Conservation (phyloP, 2,329 filamentous ascomycete genomes). For the Nemania abortiva region DNA sequence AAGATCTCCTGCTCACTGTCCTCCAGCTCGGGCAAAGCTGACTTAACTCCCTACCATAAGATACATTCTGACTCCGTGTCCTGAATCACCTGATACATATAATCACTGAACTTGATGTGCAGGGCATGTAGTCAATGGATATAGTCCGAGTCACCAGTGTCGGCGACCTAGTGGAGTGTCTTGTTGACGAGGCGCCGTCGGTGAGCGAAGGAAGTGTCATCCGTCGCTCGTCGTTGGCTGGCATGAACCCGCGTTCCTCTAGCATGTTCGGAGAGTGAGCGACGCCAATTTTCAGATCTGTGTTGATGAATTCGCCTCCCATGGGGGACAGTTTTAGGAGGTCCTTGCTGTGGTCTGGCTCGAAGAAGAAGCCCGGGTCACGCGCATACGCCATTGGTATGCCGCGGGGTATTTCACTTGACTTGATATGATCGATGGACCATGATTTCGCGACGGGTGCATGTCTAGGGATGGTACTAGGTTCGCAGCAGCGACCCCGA, state of each 20-base stretch:
- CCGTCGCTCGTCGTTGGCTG: slow-evolving; percentile 63
- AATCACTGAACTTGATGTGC: slow-evolving; percentile 61
- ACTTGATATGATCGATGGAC: too few species aligned
- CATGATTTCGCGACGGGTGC: too few species aligned
- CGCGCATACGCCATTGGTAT: slow-evolving; percentile 72
- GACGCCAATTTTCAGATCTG: slow-evolving; percentile 57
- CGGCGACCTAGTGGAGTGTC: slow-evolving; percentile 73
- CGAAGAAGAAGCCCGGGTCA: slow-evolving; percentile 73
- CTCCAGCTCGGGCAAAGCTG: slow-evolving; percentile 59
- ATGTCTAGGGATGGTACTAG: slow-evolving; percentile 63
- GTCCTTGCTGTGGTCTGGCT: slow-evolving; percentile 67
- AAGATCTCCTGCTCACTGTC: slow-evolving; percentile 52
- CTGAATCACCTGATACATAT: slow-evolving; percentile 67
- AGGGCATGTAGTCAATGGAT: slow-evolving; percentile 70
- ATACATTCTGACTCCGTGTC: slow-evolving; percentile 73
- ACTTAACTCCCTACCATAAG: slow-evolving; percentile 70
- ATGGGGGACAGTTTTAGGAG: slow-evolving; percentile 71
- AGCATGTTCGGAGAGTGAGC: slow-evolving; percentile 58
- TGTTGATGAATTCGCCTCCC: slow-evolving; percentile 68
- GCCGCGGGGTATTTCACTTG: slow-evolving; percentile 65
- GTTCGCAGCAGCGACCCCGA: slow-evolving; percentile 62
- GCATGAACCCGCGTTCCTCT: too few species aligned
- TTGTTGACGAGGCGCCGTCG: slow-evolving; percentile 66
- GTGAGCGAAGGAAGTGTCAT: slow-evolving; percentile 52
- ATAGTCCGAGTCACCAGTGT: slow-evolving; percentile 70